These are phyloP conservation scores for Apocynum venetum DNA, from an alignment of 257 asterid genomes.

Conservation along the genomic window DNA sequence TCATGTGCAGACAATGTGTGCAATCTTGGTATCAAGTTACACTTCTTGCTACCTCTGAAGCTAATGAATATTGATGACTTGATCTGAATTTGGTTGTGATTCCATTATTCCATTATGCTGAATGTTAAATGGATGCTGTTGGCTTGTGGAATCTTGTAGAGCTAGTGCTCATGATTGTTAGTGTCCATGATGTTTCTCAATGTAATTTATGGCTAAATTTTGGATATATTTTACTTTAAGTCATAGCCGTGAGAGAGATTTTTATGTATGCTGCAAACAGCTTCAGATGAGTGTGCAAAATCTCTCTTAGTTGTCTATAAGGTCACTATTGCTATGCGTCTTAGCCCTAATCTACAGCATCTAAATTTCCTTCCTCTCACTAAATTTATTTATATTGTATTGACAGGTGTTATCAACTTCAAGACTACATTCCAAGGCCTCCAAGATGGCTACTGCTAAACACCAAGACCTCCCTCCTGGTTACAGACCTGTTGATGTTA, in stretches of 20 bases:
- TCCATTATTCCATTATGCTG: not conserved
- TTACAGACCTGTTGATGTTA: constrained; percentile 77
- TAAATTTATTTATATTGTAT: constrained; percentile 18
- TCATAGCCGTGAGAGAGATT: not conserved
- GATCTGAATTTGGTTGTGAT: not conserved
- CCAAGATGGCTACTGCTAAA: constrained; percentile 48
- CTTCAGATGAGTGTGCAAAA: not conserved
- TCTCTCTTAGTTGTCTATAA: not conserved
- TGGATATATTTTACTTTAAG: not conserved
- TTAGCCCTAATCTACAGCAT: not conserved
- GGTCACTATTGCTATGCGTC: not conserved
- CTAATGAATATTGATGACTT: not conserved
- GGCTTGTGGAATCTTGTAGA: not conserved
- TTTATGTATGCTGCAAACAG: not conserved
- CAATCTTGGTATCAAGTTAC: not conserved
- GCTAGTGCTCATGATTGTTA: not conserved
- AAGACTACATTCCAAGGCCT: constrained; percentile 40
- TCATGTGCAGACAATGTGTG: not conserved
- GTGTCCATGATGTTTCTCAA: not conserved
- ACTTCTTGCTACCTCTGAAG: not conserved
- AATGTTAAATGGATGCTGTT: not conserved
- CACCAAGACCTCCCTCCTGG: constrained; percentile 47
- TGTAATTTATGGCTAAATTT: not conserved
- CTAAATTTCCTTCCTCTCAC: constrained; percentile 20
- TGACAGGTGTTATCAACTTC: constrained; percentile 69